Conservation (phyloP, 2,329 filamentous ascomycete genomes). For the Fusarium phyllophilum region DNA sequence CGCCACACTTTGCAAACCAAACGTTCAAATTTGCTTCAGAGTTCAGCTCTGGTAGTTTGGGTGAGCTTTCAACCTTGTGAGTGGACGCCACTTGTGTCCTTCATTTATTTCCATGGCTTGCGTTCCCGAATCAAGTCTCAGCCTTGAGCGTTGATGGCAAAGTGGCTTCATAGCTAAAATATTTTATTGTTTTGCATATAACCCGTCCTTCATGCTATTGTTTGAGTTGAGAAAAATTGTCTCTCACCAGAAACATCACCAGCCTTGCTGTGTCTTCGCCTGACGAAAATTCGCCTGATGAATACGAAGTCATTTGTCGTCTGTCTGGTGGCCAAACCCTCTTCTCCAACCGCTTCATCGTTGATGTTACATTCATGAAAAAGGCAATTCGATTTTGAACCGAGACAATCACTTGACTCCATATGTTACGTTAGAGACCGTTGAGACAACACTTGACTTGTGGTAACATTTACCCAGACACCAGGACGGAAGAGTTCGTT, state of each 20-base stretch:
- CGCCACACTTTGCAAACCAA: constrained; percentile 17
- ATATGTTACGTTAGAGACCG: constrained; percentile 1
- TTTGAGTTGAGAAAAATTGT: neutral
- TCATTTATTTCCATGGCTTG: constrained; percentile 9
- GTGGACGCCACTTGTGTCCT: constrained; percentile 26
- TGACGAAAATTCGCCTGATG: constrained; percentile 12
- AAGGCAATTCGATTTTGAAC: neutral
- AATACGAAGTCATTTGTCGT: constrained; percentile 14
- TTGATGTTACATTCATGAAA: constrained; percentile 14
- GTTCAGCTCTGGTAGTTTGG: constrained; percentile 5
- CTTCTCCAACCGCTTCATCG: neutral
- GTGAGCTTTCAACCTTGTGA: neutral
- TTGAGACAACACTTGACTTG: constrained; percentile 26
- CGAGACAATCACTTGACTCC: constrained; percentile 26
- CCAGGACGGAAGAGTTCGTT: constrained; percentile 2
- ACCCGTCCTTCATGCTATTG: neutral
- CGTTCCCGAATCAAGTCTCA: neutral
- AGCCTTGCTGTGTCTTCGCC: constrained; percentile 3
- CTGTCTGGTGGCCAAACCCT: neutral
- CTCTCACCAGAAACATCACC: constrained; percentile 8
- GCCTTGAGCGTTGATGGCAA: neutral
- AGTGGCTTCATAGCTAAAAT: neutral
- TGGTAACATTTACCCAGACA: constrained; percentile 15
- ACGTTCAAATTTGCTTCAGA: constrained; percentile 15
- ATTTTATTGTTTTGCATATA: constrained; percentile 16